A percentile compares a stretch with the other conserved stretches of the same genome.
Conservation (phyloP, 2,329 filamentous ascomycete genomes). For the Ophioceras dolichostomum region DNA sequence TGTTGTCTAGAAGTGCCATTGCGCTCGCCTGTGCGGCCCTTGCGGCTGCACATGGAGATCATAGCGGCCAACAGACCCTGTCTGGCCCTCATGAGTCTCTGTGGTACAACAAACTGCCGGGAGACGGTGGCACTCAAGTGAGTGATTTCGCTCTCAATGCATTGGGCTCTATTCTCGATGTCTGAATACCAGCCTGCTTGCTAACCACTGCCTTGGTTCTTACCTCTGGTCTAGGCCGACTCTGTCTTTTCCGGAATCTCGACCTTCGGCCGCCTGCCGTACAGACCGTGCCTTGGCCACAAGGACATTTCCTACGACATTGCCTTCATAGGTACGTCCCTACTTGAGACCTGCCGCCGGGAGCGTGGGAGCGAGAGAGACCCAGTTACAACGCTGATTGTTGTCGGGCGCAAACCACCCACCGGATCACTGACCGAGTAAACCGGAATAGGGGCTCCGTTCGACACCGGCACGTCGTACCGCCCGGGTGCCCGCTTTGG, state of each 20-base stretch:
- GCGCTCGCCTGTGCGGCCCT: conserved; percentile 31
- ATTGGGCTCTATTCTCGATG: neutral
- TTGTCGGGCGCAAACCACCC: no score
- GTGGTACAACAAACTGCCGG: conserved; percentile 76
- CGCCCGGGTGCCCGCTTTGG: conserved; percentile 75
- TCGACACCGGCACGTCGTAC: conserved; percentile 80
- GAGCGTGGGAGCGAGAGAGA: no score
- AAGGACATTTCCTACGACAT: conserved; percentile 67
- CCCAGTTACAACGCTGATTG: neutral
- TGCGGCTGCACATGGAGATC: conserved; percentile 45
- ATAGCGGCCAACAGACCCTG: conserved; percentile 45
- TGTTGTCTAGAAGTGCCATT: conserved; percentile 9
- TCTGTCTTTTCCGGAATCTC: conserved; percentile 83
- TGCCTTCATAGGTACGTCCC: conserved; percentile 61
- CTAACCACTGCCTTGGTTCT: conserved; percentile 1
- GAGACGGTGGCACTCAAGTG: conserved; percentile 75
- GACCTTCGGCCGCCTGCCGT: conserved; percentile 70
- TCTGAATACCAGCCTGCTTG: neutral
- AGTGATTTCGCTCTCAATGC: conserved; percentile 6
- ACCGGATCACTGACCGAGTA: neutral
- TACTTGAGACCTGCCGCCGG: no score
- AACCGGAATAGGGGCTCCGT: conserved; percentile 52
- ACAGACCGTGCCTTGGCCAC: conserved; percentile 63
- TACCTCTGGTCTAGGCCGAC: conserved; percentile 49
- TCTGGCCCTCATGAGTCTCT: conserved; percentile 60